These are phyloP conservation scores for Stentor roeselii DNA, from an alignment of 73 alveolate genomes.

Conservation along the genomic window DNA sequence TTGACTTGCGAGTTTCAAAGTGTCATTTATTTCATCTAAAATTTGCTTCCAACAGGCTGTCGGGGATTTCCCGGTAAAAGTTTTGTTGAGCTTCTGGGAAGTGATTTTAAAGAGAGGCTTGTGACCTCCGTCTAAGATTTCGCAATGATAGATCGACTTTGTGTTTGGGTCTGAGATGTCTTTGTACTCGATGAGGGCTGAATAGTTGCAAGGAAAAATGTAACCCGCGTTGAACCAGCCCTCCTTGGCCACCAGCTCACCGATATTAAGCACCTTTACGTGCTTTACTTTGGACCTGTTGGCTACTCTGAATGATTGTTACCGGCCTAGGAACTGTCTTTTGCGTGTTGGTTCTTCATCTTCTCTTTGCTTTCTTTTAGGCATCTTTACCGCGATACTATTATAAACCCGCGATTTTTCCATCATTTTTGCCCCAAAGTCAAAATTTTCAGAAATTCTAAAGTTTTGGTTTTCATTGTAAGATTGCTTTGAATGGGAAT, in stretches of 20 bases:
- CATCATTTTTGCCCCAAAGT: too few species aligned
- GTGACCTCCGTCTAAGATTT: not conserved
- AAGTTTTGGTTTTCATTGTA: too few species aligned
- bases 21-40: not conserved
- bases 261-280: not conserved
- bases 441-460: too few species aligned
- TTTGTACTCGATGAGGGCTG: not conserved
- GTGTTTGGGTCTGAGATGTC: not conserved
- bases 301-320: slow-evolving; percentile 3
- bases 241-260: not conserved
- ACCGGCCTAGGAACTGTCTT: not conserved
- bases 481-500: too few species aligned
- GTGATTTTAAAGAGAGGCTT: slow-evolving; percentile 3
- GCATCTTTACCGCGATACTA: slow-evolving; percentile 9
- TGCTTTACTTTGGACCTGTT: not conserved
- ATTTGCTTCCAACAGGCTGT: slow-evolving; percentile 14
- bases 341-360: not conserved
- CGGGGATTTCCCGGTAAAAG: slow-evolving; percentile 11
- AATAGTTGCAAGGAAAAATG: not conserved
- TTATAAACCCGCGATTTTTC: too few species aligned
- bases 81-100: not conserved
- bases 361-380: not conserved
- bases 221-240: slow-evolving; percentile 3
- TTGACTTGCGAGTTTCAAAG: not conserved
- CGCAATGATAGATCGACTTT: not conserved